Evolutionary conservation across 2,329 filamentous ascomycete genomes (phyloP).

Genomic region (Diaporthe sp.): DNA sequence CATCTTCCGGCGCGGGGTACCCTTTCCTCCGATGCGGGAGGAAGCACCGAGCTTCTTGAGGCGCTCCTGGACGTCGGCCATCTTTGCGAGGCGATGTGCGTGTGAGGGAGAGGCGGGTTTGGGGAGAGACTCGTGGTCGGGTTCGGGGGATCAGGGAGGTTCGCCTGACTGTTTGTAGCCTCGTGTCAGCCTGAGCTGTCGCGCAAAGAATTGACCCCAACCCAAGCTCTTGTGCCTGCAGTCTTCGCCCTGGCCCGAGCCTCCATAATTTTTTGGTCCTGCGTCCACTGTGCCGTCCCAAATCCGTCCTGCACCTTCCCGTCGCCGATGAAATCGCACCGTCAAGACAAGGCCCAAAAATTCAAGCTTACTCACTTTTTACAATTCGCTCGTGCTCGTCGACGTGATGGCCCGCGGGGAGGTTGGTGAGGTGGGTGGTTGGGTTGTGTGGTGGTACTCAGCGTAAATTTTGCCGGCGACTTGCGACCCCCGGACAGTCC

Average conservation of each 20-base stretch:
- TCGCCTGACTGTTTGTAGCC: constrained; percentile 32
- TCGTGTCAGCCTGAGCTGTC: constrained; percentile 33
- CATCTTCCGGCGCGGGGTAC: constrained; percentile 95
- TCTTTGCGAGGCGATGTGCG: constrained; percentile 43
- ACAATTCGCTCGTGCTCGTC: constrained; percentile 32
- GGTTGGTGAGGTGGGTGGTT: constrained; percentile 23
- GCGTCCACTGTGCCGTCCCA: background rate
- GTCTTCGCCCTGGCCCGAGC: constrained; percentile 19
- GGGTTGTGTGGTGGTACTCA: constrained; percentile 28
- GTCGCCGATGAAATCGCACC: constrained; percentile 6
- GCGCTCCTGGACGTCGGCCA: constrained; percentile 68
- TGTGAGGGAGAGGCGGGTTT: constrained; percentile 32
- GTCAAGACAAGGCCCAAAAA: constrained; percentile 19
- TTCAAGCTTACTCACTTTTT: constrained; percentile 33
- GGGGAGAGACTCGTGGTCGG: constrained; percentile 7
- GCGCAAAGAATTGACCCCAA: constrained; percentile 24
- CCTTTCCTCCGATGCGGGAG: constrained; percentile 87
- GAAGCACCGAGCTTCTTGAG: constrained; percentile 68
- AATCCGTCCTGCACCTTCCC: background rate
- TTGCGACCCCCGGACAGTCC: constrained; percentile 27
- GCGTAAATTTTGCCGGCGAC: constrained; percentile 30
- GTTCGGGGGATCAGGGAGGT: constrained; percentile 31
- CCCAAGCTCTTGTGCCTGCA: constrained; percentile 25
- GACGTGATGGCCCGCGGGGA: constrained; percentile 28
- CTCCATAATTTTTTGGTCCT: constrained; percentile 19